These are phyloP conservation scores for Stachybotrys elegans DNA, from an alignment of 2,329 filamentous ascomycete species.

Conservation along the genomic window DNA sequence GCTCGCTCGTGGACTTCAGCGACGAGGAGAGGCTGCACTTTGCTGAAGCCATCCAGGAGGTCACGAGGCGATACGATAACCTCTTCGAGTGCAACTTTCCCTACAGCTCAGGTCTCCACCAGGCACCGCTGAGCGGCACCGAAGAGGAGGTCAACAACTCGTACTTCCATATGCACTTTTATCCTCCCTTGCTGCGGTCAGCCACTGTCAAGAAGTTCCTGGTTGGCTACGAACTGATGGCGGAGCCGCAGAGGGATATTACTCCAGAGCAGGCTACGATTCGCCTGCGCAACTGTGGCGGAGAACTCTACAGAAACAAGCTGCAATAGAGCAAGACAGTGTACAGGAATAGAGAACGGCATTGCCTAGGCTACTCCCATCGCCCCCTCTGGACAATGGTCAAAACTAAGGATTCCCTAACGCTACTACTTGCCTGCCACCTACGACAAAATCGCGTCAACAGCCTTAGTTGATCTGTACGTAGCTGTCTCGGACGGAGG, in stretches of 20 bases:
- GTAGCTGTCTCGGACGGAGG: constrained; percentile 64
- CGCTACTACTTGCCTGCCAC: too few species aligned
- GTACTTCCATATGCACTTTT: constrained; percentile 97
- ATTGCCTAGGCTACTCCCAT: too few species aligned
- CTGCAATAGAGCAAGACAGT: constrained; percentile 12
- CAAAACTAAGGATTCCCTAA: too few species aligned
- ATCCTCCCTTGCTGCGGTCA: constrained; percentile 85
- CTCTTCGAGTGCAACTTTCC: constrained; percentile 95
- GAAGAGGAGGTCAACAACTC: constrained; percentile 80
- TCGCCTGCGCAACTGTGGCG: constrained; percentile 68
- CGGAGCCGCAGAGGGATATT: constrained; percentile 96
- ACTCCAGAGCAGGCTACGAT: constrained; percentile 92
- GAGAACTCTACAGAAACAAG: constrained; percentile 75
- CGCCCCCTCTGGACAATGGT: too few species aligned
- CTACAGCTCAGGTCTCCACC: constrained; percentile 94
- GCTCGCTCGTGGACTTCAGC: constrained; percentile 77
- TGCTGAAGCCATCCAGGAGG: constrained; percentile 80
- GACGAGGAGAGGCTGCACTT: constrained; percentile 66
- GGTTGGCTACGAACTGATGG: constrained; percentile 94
- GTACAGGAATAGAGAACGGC: too few species aligned
- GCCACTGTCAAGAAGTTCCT: constrained; percentile 95
- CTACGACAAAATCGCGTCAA: too few species aligned
- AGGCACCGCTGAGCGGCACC: constrained; percentile 80
- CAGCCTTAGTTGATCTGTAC: constrained; percentile 42
- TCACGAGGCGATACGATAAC: constrained; percentile 91